Evolutionary conservation across 805 yeast species (phyloP).

Genomic region (Lipomyces japonicus): DNA sequence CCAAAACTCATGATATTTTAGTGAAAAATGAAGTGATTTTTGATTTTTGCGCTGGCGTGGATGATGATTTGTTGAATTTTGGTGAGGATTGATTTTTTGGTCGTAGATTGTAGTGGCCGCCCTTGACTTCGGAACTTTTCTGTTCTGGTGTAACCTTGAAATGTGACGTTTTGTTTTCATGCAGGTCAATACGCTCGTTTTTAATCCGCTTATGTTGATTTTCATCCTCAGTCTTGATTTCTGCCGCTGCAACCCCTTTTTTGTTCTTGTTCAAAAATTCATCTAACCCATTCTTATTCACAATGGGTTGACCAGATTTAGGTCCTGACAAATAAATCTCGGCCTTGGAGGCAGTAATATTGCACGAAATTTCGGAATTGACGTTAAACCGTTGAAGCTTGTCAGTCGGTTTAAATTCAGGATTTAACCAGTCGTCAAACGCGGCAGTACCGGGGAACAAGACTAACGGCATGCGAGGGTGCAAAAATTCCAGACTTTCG

Average conservation of each 20-base stretch:
- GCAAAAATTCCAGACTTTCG: constrained; percentile 60
- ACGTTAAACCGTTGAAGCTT: constrained; percentile 48
- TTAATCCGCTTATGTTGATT: too few species aligned
- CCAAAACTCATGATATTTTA: too few species aligned
- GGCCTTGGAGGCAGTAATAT: constrained; percentile 7
- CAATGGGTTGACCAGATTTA: constrained; percentile 8
- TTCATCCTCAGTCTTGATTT: too few species aligned
- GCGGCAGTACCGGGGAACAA: constrained; percentile 52
- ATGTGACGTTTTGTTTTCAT: too few species aligned
- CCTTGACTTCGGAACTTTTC: too few species aligned
- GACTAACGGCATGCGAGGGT: constrained; percentile 73
- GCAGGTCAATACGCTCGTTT: too few species aligned
- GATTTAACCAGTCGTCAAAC: constrained; percentile 63
- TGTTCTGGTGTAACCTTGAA: too few species aligned
- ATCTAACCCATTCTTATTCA: constrained; percentile 5
- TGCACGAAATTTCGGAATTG: constrained; percentile 5
- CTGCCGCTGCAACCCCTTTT: not conserved
- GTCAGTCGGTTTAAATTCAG: constrained; percentile 42
- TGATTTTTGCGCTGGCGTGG: too few species aligned
- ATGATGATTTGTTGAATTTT: too few species aligned
- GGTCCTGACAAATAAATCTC: constrained; percentile 24
- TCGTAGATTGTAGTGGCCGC: too few species aligned
- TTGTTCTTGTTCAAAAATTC: not conserved
- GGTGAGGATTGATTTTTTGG: too few species aligned
- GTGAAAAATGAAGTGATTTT: too few species aligned